Percentiles rank a stretch among this genome's conserved stretches.
Evolutionary conservation across 495 filamentous ascomycete species (phyloP).

Genomic region (Aspergillus sclerotioniger): DNA sequence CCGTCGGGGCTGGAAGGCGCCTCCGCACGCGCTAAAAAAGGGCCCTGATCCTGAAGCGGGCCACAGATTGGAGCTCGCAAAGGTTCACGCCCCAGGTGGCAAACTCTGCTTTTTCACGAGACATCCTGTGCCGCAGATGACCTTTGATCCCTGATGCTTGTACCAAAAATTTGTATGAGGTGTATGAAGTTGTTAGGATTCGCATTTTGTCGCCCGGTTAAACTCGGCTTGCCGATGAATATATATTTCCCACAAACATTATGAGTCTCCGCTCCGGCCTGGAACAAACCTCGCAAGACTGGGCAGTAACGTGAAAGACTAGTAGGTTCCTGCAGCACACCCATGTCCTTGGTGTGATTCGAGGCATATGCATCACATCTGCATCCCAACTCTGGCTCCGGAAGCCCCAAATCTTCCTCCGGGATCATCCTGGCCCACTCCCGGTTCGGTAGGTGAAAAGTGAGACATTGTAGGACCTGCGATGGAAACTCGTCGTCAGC

Average conservation of each 20-base stretch:
- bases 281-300: too few relatives aligned
- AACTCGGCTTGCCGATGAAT: not conserved
- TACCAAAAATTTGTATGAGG: too few relatives aligned
- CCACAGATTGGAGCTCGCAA: too few relatives aligned
- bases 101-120: too few relatives aligned
- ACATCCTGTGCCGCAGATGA: too few relatives aligned
- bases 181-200: too few relatives aligned
- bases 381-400: not conserved
- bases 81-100: too few relatives aligned
- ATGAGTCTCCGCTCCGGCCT: not conserved
- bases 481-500: not conserved
- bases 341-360: too few relatives aligned
- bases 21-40: not conserved
- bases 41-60: too few relatives aligned
- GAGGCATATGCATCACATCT: not conserved
- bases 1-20: not conserved
- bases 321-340: not conserved
- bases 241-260: not conserved
- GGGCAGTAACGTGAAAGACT: not conserved
- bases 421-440: not conserved
- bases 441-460: not conserved
- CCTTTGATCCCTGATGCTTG: too few relatives aligned
- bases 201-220: not conserved
- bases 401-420: not conserved
- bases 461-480: not conserved